Conservation (phyloP, 2,329 filamentous ascomycete genomes). For the Epicoccum nigrum region DNA sequence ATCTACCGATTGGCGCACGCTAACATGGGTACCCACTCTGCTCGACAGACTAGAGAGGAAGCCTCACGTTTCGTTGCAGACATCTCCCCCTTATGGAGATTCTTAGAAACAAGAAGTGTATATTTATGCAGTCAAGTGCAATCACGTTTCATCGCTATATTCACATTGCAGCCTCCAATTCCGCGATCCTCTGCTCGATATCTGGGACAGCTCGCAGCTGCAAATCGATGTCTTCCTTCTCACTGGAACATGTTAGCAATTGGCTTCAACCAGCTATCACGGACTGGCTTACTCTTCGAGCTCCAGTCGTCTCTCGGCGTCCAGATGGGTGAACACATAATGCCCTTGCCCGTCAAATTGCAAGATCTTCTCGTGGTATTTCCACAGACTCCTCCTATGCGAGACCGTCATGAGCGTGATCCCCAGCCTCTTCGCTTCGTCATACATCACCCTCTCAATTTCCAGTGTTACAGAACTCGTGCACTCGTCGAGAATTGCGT, state of each 20-base stretch:
- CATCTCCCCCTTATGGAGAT: neutral
- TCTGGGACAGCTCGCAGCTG: slow-evolving; percentile 85
- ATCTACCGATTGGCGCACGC: slow-evolving; percentile 13
- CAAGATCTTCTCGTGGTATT: slow-evolving; percentile 91
- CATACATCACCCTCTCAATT: slow-evolving; percentile 95
- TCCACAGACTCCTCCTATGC: slow-evolving; percentile 90
- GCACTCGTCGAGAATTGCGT: slow-evolving; percentile 96
- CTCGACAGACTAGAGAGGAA: too few species aligned
- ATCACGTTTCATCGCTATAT: too few species aligned
- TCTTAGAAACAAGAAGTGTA: neutral
- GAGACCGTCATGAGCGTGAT: slow-evolving; percentile 98
- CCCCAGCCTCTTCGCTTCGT: slow-evolving; percentile 86
- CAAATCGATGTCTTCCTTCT: slow-evolving; percentile 92
- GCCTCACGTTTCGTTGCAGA: too few species aligned
- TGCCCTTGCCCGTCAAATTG: slow-evolving; percentile 96
- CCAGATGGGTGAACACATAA: slow-evolving; percentile 86
- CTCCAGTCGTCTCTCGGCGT: slow-evolving; percentile 82
- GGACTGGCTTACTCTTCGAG: slow-evolving; percentile 74
- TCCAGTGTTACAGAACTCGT: slow-evolving; percentile 94
- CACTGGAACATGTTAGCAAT: slow-evolving; percentile 53
- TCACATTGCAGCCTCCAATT: slow-evolving; percentile 61
- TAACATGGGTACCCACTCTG: slow-evolving; percentile 1
- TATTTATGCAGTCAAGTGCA: too few species aligned
- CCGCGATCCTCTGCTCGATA: slow-evolving; percentile 81
- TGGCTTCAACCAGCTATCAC: neutral